Percentiles rank a stretch among this genome's conserved stretches.
Evolutionary conservation across 2,329 filamentous ascomycete genomes (phyloP).

Genomic region (Aspergillus pseudonomiae): DNA sequence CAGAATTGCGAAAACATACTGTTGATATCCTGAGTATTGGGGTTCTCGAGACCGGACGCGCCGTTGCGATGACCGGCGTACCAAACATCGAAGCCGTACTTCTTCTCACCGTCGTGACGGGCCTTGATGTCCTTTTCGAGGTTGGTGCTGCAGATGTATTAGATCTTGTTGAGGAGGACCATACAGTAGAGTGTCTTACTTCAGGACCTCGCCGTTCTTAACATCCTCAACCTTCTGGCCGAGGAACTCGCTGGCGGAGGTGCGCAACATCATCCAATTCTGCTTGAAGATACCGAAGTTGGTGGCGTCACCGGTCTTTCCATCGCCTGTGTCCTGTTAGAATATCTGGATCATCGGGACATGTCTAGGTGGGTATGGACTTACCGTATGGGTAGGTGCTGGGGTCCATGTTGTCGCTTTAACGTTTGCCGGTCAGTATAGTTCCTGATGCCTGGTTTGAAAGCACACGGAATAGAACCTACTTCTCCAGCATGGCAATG

Average conservation of each 20-base stretch:
- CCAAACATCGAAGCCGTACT: slow-evolving; percentile 29
- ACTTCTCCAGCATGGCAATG: slow-evolving; percentile 27
- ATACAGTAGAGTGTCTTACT: slow-evolving; percentile 18
- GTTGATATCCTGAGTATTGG: slow-evolving; percentile 18
- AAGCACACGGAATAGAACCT: background rate
- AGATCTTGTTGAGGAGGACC: background rate
- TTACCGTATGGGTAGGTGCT: slow-evolving; percentile 24
- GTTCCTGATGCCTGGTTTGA: too few species aligned
- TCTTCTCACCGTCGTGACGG: slow-evolving; percentile 6
- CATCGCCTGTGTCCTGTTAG: slow-evolving; percentile 21
- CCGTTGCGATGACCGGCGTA: slow-evolving; percentile 28
- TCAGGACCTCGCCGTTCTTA: slow-evolving; percentile 30
- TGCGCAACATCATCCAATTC: slow-evolving; percentile 34
- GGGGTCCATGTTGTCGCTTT: slow-evolving; percentile 15
- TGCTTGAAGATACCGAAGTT: slow-evolving; percentile 39
- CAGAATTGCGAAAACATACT: background rate
- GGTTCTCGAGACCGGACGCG: slow-evolving; percentile 22
- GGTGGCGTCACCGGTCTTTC: slow-evolving; percentile 29
- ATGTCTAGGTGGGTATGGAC: background rate
- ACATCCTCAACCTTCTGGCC: slow-evolving; percentile 25
- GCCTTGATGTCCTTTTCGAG: slow-evolving; percentile 24
- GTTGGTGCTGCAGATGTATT: slow-evolving; percentile 15
- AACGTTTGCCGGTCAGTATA: background rate
- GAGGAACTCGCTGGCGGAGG: slow-evolving; percentile 28
- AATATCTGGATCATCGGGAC: background rate